Evolutionary conservation across 495 filamentous ascomycete species (phyloP), one percentile per base, ranked within the genome.

Genomic region (Lasiosphaeria hispida): DNA sequence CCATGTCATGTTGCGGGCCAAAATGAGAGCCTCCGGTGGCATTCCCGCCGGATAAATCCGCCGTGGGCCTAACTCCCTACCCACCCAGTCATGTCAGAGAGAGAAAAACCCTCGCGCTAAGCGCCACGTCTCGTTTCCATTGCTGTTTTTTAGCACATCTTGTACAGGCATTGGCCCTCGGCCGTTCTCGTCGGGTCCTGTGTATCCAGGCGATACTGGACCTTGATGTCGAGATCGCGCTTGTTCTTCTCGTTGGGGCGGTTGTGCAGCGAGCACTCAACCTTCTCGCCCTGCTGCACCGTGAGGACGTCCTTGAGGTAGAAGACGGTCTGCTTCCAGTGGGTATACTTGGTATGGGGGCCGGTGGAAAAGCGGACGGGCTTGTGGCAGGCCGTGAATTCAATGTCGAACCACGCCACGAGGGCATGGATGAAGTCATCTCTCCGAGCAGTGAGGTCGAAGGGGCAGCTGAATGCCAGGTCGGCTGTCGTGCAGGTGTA

Each of bases 321-420:
- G 79, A 95, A 93, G 35, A 95, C 90, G 13, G 90, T 95, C 76
- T 95, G 90, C 76, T 95, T 95, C 90, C 90, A 95, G 80, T 95
- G 90, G 11, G 90, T 95, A 70, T 93, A 93, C 78, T 91, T 92
- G 62, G 90, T 88, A 66, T 95, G 90, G 15, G 90, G 90, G 10
- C 90, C 90, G 35, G 90, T 95, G 38, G 87, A 91, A 76, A 95
- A 95, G 60, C 77, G 77, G 67, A 92, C 85, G 9, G 87, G 86
- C 77, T 91, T 90, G 74, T 92, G 91, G 79, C 93, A 97, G 34
- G 91, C 91, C 37, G 89, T 90, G 75, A 98, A 98, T 60, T 96
- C 92, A 63, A 96, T 97, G 70, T 98, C 94, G 78, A 98, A 98
- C 90, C 95, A 97, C 35, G 96, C 87, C 48, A 98, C 95, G 38